Conservation (phyloP, 495 filamentous ascomycete species). For the Daldinia loculata region DNA sequence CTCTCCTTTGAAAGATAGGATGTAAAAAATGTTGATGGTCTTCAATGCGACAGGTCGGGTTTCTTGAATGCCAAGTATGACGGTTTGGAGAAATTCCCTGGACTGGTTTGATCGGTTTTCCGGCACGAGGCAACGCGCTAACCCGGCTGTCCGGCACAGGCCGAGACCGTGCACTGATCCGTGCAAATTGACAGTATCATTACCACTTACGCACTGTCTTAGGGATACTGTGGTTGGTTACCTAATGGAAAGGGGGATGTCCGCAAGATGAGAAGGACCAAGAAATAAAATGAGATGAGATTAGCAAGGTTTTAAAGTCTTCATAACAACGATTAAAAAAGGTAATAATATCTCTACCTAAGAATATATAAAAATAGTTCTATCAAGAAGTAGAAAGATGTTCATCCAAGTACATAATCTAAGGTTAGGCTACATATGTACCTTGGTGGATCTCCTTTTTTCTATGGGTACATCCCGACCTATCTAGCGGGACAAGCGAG, state of each 20-base stretch:
- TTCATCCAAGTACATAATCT: too few relatives aligned
- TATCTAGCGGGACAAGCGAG: slow-evolving; percentile 9
- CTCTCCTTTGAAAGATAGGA: slow-evolving; percentile 32
- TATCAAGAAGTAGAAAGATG: too few relatives aligned
- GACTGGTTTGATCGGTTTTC: slow-evolving; percentile 38
- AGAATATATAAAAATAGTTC: too few relatives aligned
- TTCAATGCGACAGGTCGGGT: slow-evolving; percentile 30
- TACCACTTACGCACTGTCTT: slow-evolving; percentile 8
- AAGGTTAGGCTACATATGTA: neutral
- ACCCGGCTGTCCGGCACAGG: slow-evolving; percentile 45
- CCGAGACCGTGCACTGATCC: slow-evolving; percentile 38
- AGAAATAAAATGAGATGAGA: neutral
- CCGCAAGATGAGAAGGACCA: neutral
- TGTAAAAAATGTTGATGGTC: slow-evolving; percentile 25
- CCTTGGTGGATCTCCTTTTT: neutral
- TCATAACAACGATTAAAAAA: too few relatives aligned
- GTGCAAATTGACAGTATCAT: slow-evolving; percentile 28
- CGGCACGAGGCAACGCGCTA: slow-evolving; percentile 40
- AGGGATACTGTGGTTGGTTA: neutral
- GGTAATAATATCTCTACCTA: too few relatives aligned
- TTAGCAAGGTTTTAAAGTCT: too few relatives aligned
- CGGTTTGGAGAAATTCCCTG: slow-evolving; percentile 41
- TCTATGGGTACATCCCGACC: neutral
- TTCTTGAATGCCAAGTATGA: slow-evolving; percentile 40
- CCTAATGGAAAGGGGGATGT: neutral